Percentiles rank a stretch among this genome's conserved stretches.
Conservation (phyloP, 2,329 filamentous ascomycete species). For the Talaromyces funiculosus region DNA sequence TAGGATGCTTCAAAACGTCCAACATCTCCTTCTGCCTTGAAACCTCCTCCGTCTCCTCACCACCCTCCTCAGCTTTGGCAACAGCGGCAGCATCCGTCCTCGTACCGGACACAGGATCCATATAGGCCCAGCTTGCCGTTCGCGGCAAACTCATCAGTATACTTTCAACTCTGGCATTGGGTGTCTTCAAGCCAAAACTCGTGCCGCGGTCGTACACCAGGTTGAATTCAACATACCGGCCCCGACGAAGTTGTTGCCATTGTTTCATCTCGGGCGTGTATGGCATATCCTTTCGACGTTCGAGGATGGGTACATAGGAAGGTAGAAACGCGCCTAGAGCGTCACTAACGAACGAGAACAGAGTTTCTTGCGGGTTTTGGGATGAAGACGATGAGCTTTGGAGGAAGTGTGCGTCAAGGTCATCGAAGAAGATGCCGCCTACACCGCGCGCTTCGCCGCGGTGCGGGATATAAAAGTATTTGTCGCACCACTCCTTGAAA, state of each 20-base stretch:
- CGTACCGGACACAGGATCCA: constrained; percentile 59
- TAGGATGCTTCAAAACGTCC: constrained; percentile 60
- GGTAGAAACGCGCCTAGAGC: constrained; percentile 83
- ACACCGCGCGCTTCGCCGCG: constrained; percentile 79
- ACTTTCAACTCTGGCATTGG: constrained; percentile 85
- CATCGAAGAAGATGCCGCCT: constrained; percentile 98
- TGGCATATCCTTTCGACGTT: constrained; percentile 84
- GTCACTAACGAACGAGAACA: constrained; percentile 84
- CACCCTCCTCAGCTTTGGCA: neutral
- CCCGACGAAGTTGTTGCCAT: constrained; percentile 92
- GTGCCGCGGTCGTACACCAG: constrained; percentile 94
- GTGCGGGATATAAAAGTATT: constrained; percentile 95
- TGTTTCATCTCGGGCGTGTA: constrained; percentile 81
- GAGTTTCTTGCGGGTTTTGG: constrained; percentile 79
- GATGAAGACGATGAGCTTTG: constrained; percentile 40
- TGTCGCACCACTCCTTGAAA: constrained; percentile 98
- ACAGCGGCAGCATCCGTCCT: constrained; percentile 33
- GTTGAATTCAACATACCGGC: constrained; percentile 98
- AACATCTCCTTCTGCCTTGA: constrained; percentile 68
- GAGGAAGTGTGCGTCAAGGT: constrained; percentile 63
- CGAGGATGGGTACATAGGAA: constrained; percentile 82
- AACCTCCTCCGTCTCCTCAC: constrained; percentile 27
- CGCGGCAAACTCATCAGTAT: constrained; percentile 95
- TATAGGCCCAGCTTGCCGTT: constrained; percentile 92
- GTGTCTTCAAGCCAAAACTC: constrained; percentile 87